Evolutionary conservation across 345 rosid species (phyloP).

Genomic region (Syzygium aromaticum): DNA sequence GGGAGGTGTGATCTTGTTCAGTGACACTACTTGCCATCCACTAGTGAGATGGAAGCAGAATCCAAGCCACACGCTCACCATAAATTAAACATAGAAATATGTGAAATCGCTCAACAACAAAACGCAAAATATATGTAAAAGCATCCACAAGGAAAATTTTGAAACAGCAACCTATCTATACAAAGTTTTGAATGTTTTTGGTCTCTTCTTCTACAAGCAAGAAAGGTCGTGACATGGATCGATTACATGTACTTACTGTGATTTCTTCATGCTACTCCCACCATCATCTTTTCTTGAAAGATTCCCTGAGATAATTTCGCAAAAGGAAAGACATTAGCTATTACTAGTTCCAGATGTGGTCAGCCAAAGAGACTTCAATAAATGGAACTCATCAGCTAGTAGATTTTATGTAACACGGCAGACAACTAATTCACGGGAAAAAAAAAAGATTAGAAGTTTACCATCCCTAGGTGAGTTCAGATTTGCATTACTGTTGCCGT

Average conservation of each 20-base stretch:
- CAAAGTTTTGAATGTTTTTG: not conserved
- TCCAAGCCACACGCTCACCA: not conserved
- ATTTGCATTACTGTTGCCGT: slow-evolving; percentile 40
- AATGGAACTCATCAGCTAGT: not conserved
- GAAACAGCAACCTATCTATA: not conserved
- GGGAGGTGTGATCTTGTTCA: not conserved
- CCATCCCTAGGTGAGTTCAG: slow-evolving; percentile 35
- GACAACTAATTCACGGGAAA: not conserved
- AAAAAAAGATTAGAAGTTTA: slow-evolving; percentile 7
- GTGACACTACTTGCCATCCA: not conserved
- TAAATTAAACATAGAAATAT: not conserved
- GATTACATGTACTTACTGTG: not conserved
- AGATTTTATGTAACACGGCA: not conserved
- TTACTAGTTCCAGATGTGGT: not conserved
- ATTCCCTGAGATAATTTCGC: not conserved
- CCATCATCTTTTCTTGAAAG: not conserved
- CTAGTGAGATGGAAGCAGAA: not conserved
- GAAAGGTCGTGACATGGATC: not conserved
- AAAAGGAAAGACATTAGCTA: not conserved
- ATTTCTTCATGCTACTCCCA: slow-evolving; percentile 2
- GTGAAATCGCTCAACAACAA: not conserved
- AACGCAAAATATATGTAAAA: not conserved
- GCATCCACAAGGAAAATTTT: not conserved
- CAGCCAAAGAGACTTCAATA: not conserved
- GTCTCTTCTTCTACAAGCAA: not conserved